Evolutionary conservation across 345 rosid genomes (phyloP).

Genomic region (Ceriops tagal): DNA sequence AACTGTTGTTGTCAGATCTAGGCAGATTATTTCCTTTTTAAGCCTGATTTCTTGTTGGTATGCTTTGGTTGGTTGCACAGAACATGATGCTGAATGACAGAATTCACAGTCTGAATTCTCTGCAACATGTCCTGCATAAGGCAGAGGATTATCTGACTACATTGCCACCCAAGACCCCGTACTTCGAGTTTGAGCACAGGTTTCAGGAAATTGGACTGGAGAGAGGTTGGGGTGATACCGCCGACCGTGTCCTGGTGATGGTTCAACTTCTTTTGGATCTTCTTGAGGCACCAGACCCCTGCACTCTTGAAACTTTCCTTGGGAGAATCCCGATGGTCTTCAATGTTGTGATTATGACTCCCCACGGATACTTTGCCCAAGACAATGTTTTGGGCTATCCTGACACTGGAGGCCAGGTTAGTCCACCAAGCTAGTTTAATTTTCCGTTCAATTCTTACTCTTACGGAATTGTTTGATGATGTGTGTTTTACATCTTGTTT

Average conservation of each 20-base stretch:
- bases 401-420: conserved; percentile 97
- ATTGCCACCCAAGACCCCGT: conserved; percentile 50
- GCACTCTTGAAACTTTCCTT: conserved; percentile 86
- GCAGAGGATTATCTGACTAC: conserved; percentile 77
- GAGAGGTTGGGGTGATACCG: conserved; percentile 94
- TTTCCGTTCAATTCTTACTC: not conserved
- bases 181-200: conserved; percentile 55
- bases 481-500: not conserved
- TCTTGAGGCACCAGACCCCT: conserved; percentile 95
- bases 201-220: conserved; percentile 93
- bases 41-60: not conserved
- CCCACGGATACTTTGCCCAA: conserved; percentile 95
- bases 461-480: not conserved
- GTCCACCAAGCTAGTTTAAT: conserved; percentile 4
- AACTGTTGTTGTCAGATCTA: not conserved
- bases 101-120: conserved; percentile 55
- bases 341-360: conserved; percentile 86
- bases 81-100: conserved; percentile 75
- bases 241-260: conserved; percentile 78
- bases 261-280: conserved; percentile 87
- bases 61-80: conserved; percentile 37
- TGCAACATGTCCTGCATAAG: conserved; percentile 74
- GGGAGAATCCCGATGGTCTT: conserved; percentile 90
- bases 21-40: not conserved
- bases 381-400: conserved; percentile 96